Evolutionary conservation across 371 early-diverging fungal genomes (phyloP).

Genomic region (Rozella allomycis): DNA sequence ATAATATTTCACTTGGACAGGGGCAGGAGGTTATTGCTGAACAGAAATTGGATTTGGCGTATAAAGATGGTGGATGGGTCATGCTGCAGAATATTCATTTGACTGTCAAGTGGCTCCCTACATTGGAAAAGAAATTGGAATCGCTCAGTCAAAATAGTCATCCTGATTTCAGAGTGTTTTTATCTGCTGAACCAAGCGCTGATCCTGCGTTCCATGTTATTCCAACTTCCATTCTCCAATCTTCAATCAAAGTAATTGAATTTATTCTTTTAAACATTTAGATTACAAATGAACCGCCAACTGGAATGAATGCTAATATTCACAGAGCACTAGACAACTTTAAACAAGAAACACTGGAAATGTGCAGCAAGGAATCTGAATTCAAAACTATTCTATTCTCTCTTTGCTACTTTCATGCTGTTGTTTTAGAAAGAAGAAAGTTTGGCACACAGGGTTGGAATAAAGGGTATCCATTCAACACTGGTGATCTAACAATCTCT

Average conservation of each 20-base stretch:
- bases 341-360: conserved; percentile 31
- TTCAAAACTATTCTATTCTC: conserved; percentile 29
- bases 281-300: conserved; percentile 42
- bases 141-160: conserved; percentile 19
- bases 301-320: conserved; percentile 40
- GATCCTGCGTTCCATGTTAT: conserved; percentile 36
- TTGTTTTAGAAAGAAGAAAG: conserved; percentile 34
- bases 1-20: conserved; percentile 38
- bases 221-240: conserved; percentile 34
- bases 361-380: conserved; percentile 37
- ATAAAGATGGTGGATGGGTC: conserved; percentile 35
- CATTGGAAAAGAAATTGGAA: conserved; percentile 36
- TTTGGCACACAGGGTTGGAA: conserved; percentile 45
- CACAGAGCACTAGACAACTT: conserved; percentile 40
- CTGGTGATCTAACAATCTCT: conserved; percentile 33
- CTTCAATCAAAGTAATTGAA: conserved; percentile 34
- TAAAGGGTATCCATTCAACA: conserved; percentile 32
- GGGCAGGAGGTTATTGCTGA: conserved; percentile 41
- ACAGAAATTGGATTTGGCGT: conserved; percentile 31
- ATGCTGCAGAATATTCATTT: conserved; percentile 42
- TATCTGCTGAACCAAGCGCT: conserved; percentile 35
- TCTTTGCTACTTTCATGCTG: conserved; percentile 39
- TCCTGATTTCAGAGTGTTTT: conserved; percentile 27
- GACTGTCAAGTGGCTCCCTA: conserved; percentile 36
- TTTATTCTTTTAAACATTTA: too few species aligned